Base-by-base conservation (phyloP, 2,329 filamentous ascomycete genomes). In the Fusarium nelsonii region DNA sequence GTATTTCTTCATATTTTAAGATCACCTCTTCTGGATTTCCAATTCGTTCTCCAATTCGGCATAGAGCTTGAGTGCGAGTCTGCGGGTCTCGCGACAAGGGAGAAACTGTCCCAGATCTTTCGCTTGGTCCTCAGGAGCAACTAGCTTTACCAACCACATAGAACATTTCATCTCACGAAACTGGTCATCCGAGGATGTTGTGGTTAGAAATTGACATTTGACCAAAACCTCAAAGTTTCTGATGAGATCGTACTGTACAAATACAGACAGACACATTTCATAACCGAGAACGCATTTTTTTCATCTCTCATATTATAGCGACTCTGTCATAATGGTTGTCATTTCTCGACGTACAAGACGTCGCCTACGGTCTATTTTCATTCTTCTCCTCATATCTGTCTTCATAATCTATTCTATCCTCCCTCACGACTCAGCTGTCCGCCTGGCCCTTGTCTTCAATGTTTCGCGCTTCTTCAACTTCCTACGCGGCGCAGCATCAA, bases 391-490 rank as follows among this genome's bases (percentile, higher is more conserved):
- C 40, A 52, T 78, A n/a, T 58, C 69, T 8, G 62, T 74, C 45
- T 68, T 65, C 41, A 55, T 78, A 23, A 67, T 68, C 18, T 78
- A 76, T 50, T 59, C 75, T 23, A 59, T 76, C 10, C 74, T 78
- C n/a, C 78, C 78, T 11, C 74, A 75, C 15, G 76, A 78, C 63
- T 79, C 78, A 11, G 60, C 73, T 12, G 56, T 78, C 45, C 76
- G 78, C 14, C 70, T 80, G 12, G 78, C 78, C 18, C 32, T 80
- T 45, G 68, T 72, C 54, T 80, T 80, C 70, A 80, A 80, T 57
- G 41, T 59, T 11, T 68, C 73, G 30, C 77, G 79, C n/a, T 51
- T 79, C 34, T 67, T 74, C 41, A 76, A 78, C 52, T 59, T 72
- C 26, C 58, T 82, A 16, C 75, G 74, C 30, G 70, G 69, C 26